A percentile compares a stretch with the other conserved stretches of the same genome.
These are phyloP conservation scores for Exserohilum turcica DNA, from an alignment of 2,329 filamentous ascomycete genomes.

Conservation along the genomic window DNA sequence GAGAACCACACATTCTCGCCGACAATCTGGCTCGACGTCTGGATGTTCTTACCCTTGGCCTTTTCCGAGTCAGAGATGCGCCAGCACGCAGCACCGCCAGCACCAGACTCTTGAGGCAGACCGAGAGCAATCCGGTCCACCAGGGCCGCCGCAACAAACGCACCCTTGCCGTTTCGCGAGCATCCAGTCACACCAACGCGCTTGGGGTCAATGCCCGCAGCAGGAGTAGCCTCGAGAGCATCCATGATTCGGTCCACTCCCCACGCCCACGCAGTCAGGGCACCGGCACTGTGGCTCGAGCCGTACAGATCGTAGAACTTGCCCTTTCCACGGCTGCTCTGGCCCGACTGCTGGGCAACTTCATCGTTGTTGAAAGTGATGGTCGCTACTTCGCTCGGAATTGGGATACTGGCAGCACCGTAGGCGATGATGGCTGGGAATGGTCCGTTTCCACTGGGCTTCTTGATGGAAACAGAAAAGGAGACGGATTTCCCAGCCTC, in stretches of 20 bases:
- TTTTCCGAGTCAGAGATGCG: constrained; percentile 55
- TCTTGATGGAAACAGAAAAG: constrained; percentile 46
- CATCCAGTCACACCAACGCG: constrained; percentile 64
- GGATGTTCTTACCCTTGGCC: constrained; percentile 61
- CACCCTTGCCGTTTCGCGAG: constrained; percentile 68
- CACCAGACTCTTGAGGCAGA: constrained; percentile 66
- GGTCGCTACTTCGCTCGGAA: constrained; percentile 60
- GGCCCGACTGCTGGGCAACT: constrained; percentile 57
- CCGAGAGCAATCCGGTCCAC: constrained; percentile 64
- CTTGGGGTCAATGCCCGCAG: constrained; percentile 51
- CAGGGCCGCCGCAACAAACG: constrained; percentile 65
- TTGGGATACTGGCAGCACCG: constrained; percentile 60
- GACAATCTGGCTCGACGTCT: constrained; percentile 64
- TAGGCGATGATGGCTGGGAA: constrained; percentile 64
- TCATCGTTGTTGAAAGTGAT: constrained; percentile 65
- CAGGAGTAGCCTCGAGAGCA: constrained; percentile 58
- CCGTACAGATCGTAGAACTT: constrained; percentile 66
- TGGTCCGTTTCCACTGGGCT: constrained; percentile 53
- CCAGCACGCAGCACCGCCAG: constrained; percentile 67
- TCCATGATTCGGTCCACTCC: constrained; percentile 66
- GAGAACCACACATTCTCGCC: constrained; percentile 69
- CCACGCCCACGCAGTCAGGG: constrained; percentile 68
- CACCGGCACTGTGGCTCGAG: constrained; percentile 60
- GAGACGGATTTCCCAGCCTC: constrained; percentile 44
- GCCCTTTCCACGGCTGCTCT: constrained; percentile 59